phyloP scores from a whole-genome alignment of 768 basidiomycete species.

The Clathrus columnatus region DNA sequence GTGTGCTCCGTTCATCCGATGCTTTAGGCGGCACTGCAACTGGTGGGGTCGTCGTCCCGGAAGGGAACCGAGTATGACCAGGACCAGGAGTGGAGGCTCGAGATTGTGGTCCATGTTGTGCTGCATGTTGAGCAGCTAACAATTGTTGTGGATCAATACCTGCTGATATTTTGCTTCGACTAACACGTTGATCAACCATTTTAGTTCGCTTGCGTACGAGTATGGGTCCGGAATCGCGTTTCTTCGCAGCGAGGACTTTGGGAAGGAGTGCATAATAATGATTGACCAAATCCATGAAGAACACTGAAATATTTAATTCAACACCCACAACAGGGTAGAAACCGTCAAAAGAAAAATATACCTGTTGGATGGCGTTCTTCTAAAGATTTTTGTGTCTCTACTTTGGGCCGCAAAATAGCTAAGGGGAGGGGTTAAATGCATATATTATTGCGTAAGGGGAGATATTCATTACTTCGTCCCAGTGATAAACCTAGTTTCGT shows the following conservation, averaged over 20 bases:
- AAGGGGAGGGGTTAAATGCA: not conserved
- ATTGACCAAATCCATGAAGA: constrained; percentile 80
- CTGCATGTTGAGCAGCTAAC: constrained; percentile 59
- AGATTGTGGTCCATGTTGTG: constrained; percentile 25
- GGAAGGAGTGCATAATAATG: constrained; percentile 70
- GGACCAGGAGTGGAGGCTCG: constrained; percentile 1
- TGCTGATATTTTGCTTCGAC: constrained; percentile 63
- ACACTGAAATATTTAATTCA: constrained; percentile 35
- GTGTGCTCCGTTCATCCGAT: constrained; percentile 1
- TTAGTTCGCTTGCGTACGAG: constrained; percentile 82
- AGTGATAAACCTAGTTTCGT: constrained; percentile 83
- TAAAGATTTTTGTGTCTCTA: constrained; percentile 77
- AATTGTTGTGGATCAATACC: constrained; percentile 64
- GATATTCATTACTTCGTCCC: constrained; percentile 58
- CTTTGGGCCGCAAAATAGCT: constrained; percentile 78
- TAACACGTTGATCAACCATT: constrained; percentile 81
- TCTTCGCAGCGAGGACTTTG: constrained; percentile 75
- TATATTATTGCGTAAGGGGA: not conserved
- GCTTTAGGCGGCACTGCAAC: constrained; percentile 12
- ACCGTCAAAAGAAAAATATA: constrained; percentile 25
- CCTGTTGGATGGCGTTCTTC: constrained; percentile 84
- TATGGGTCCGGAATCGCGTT: constrained; percentile 65
- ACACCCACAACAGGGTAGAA: not conserved
- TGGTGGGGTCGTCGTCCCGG: constrained; percentile 22
- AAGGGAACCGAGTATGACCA: constrained; percentile 25